Evolutionary conservation across 2,329 filamentous ascomycete genomes (phyloP), one percentile per base, ranked within the genome.

Genomic region (Ophiostoma ulmi): DNA sequence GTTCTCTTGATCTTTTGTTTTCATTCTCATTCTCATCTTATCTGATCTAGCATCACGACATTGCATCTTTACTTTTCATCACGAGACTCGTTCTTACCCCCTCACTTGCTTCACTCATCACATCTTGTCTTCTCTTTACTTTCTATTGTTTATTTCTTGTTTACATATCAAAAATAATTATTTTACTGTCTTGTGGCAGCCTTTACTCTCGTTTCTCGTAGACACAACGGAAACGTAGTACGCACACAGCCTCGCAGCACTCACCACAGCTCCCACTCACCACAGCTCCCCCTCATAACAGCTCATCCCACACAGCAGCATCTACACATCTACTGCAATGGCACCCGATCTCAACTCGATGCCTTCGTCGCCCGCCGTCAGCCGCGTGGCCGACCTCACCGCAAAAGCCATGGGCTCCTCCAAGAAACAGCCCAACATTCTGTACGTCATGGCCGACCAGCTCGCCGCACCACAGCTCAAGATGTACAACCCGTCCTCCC

Each of bases 381-480:
- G 48, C 36, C 31, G 52, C 31, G 35, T 39, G 58, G 63, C 67
- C 39, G 41, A 65, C 66, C 22, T 26, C 44, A 61, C 72, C 31
- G 17, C 38, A 14, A 58, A 70, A 41, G 58, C 64, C 44, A 65
- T 66, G 10, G 6, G 36, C n/a, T 13, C 63, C 1, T 26, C 52
- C 72, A 83, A 83, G 75, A 83, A 83, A 75, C 69, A 85, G 78
- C 91, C 91, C 73, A 94, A 94, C 80, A 91, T 94, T 75, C 84
- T 94, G 66, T 97, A 95, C 84, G 96, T 97, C 82, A 97, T 97
- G 93, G 94, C 94, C 70, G 94, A 97, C 81, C 94, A 97, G 83
- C 88, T 97, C 79, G 91, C 94, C 22, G 94, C 94, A 38, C 94
- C 94, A 22, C 86, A 94, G 75, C 87, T 97, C 75, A 94, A 93